A percentile compares a stretch with the other conserved stretches of the same genome.
phyloP scores from a whole-genome alignment of 2,329 filamentous ascomycete genomes.

The Alternaria sp. region DNA sequence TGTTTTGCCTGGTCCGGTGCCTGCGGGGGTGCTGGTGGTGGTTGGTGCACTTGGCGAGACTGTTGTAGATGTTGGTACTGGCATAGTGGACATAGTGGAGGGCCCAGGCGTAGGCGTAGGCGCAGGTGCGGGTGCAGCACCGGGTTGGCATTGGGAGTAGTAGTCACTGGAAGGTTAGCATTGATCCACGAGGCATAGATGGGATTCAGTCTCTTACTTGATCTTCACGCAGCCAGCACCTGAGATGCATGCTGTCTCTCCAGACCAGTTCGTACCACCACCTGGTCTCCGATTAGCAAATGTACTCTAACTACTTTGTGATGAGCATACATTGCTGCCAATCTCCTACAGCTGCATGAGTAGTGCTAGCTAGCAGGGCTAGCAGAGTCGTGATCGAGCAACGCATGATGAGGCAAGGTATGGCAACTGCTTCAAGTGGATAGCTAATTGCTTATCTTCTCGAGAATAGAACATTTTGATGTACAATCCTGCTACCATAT shows the following conservation, averaged over 20 bases:
- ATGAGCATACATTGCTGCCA: constrained; percentile 44
- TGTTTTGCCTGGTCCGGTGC: constrained; percentile 52
- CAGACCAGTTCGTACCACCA: constrained; percentile 36
- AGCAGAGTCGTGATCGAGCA: constrained; percentile 22
- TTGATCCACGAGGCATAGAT: background rate
- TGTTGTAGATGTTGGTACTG: constrained; percentile 16
- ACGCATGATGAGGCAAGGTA: constrained; percentile 28
- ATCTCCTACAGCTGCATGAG: constrained; percentile 33
- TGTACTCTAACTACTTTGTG: background rate
- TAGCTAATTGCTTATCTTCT: background rate
- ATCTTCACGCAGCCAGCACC: constrained; percentile 40
- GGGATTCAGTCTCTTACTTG: constrained; percentile 27
- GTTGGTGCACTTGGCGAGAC: constrained; percentile 21
- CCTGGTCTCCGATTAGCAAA: constrained; percentile 23
- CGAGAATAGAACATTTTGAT: background rate
- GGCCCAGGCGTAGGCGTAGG: constrained; percentile 19
- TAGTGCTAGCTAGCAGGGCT: constrained; percentile 30
- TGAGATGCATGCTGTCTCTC: constrained; percentile 34
- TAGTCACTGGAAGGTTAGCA: constrained; percentile 32
- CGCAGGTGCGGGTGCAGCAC: constrained; percentile 26
- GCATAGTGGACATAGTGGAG: background rate
- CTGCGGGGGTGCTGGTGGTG: constrained; percentile 31
- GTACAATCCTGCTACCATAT: background rate
- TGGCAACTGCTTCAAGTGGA: background rate
- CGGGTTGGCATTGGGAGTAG: constrained; percentile 53